Percentiles rank a stretch among this genome's conserved stretches.
phyloP scores from a whole-genome alignment of 2,329 filamentous ascomycete genomes.

The Cladosporium oxysporum region DNA sequence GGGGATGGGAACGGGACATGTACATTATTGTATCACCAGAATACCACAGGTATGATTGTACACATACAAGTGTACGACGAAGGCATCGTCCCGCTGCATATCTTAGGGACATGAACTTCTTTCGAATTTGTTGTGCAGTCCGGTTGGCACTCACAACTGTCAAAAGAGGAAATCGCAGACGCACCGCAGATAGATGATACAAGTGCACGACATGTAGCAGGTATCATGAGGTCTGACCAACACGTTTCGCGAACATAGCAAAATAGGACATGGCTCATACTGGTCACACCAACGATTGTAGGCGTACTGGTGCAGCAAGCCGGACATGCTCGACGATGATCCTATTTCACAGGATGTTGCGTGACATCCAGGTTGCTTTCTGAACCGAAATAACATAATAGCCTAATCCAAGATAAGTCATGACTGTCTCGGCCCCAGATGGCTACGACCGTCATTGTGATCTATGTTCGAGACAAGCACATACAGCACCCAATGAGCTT shows the following conservation, averaged over 20 bases:
- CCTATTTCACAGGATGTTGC: not conserved
- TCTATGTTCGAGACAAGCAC: not conserved
- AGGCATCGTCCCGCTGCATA: not conserved
- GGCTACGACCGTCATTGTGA: not conserved
- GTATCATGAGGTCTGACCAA: not conserved
- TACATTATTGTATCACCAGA: constrained; percentile 17
- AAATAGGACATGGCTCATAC: not conserved
- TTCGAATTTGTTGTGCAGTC: not conserved
- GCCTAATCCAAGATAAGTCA: not conserved
- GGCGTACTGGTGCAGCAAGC: not conserved
- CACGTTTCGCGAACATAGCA: not conserved
- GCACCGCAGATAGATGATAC: not conserved
- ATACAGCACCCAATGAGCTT: not conserved
- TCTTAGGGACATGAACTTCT: not conserved
- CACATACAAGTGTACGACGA: not conserved
- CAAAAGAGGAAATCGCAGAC: not conserved
- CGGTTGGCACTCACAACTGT: not conserved
- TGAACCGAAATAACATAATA: not conserved
- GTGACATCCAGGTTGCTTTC: not conserved
- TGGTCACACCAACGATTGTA: not conserved
- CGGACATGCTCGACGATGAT: not conserved
- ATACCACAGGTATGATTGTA: not conserved
- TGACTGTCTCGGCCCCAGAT: not conserved
- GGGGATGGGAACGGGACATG: not conserved
- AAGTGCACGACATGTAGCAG: not conserved